Conservation (phyloP, 2,329 filamentous ascomycete species). For the Sarocladium oryzae region DNA sequence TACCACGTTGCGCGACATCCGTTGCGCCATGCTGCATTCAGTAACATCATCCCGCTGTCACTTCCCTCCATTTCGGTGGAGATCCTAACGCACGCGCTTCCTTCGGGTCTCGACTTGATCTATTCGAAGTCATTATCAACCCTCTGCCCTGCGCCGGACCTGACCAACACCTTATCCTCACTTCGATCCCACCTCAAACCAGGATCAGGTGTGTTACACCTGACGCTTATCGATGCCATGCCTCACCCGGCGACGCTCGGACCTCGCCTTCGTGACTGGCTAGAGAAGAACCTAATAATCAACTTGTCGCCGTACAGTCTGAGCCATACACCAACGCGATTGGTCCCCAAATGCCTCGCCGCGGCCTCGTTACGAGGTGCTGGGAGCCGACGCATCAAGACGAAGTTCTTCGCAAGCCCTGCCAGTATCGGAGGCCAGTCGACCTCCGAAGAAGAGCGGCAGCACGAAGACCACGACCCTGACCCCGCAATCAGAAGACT, state of each 20-base stretch:
- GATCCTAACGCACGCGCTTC: conserved; percentile 24
- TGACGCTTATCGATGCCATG: conserved; percentile 57
- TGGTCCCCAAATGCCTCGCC: conserved; percentile 53
- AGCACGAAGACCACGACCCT: conserved; percentile 14
- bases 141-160: conserved; percentile 47
- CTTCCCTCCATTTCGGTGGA: conserved; percentile 26
- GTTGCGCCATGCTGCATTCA: conserved; percentile 17
- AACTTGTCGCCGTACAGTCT: conserved; percentile 53
- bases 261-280: conserved; percentile 51
- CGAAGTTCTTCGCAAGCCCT: conserved; percentile 42
- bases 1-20: conserved; percentile 8
- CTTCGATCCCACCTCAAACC: conserved; percentile 38
- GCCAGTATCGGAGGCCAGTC: conserved; percentile 17
- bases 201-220: conserved; percentile 46
- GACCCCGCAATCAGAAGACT: conserved; percentile 18
- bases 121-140: conserved; percentile 51
- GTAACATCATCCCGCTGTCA: conserved; percentile 33
- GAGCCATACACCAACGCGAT: conserved; percentile 51
- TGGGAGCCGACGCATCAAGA: conserved; percentile 40
- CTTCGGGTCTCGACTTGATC: conserved; percentile 40
- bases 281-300: conserved; percentile 52
- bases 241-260: conserved; percentile 51
- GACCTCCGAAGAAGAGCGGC: conserved; percentile 4
- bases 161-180: conserved; percentile 45
- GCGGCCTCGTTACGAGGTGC: conserved; percentile 45